Conservation (phyloP, 2,329 filamentous ascomycete genomes). For the Tolypocladium tropicale region DNA sequence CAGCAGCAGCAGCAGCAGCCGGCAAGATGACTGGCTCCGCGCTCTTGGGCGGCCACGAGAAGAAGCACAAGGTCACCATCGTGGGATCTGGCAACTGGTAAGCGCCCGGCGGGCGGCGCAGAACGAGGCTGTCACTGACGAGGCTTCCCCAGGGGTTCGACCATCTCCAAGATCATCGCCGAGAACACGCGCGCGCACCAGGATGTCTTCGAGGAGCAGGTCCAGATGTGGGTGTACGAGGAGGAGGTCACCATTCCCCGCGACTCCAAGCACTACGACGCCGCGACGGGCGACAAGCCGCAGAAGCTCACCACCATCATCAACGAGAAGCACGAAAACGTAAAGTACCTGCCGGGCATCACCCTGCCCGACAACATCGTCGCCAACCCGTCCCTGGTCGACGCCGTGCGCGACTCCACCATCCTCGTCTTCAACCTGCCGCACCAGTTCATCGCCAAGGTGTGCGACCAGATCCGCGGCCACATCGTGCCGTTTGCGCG, state of each 20-base stretch:
- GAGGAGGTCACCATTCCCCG: conserved; percentile 71
- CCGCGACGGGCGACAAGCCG: conserved; percentile 49
- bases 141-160: conserved; percentile 66
- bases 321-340: conserved; percentile 88
- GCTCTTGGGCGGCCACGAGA: conserved; percentile 40
- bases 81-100: conserved; percentile 96
- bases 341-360: conserved; percentile 94
- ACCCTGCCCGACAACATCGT: conserved; percentile 71
- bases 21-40: conserved; percentile 21
- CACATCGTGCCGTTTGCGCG: conserved; percentile 87
- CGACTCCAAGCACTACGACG: conserved; percentile 62
- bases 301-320: conserved; percentile 88
- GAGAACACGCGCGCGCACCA: conserved; percentile 77
- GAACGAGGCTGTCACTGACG: background rate
- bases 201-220: conserved; percentile 73
- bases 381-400: conserved; percentile 71
- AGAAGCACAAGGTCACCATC: conserved; percentile 86
- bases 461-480: conserved; percentile 75
- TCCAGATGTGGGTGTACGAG: conserved; percentile 99
- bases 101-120: conserved; percentile 9
- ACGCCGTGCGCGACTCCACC: conserved; percentile 72
- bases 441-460: conserved; percentile 87
- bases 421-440: conserved; percentile 94
- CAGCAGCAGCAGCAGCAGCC: background rate
- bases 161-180: conserved; percentile 92